A percentile compares a stretch with the other conserved stretches of the same genome.
Conservation (phyloP, 164 flowering plant genomes). For the Vitis riparia region DNA sequence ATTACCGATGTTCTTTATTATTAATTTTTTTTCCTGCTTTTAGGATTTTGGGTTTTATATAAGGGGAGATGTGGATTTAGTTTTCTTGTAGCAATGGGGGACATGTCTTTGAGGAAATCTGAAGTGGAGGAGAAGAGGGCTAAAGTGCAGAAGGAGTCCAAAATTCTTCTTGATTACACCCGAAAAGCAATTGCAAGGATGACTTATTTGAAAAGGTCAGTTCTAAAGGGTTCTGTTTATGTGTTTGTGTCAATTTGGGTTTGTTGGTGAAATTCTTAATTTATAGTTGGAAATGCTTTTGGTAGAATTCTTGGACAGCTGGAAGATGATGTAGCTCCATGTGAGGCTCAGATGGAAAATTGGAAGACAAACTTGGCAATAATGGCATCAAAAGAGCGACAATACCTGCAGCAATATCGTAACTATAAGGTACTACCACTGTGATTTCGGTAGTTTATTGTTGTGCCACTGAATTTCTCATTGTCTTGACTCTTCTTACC, state of each 20-base stretch:
- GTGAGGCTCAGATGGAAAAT: constrained; percentile 74
- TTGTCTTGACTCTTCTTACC: neutral
- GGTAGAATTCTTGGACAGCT: constrained; percentile 77
- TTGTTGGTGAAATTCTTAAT: neutral
- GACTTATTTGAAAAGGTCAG: constrained; percentile 84
- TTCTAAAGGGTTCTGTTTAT: neutral
- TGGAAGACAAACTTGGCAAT: constrained; percentile 84
- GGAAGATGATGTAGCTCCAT: constrained; percentile 81
- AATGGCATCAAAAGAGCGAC: constrained; percentile 89
- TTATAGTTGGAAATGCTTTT: constrained; percentile 4
- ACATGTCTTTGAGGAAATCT: constrained; percentile 79
- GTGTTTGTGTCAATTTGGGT: neutral
- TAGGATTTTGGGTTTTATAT: neutral
- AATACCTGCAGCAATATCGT: constrained; percentile 73
- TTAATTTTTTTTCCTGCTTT: neutral
- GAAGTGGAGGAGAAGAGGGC: constrained; percentile 92
- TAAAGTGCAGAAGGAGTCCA: constrained; percentile 84
- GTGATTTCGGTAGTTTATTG: neutral
- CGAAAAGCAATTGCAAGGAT: constrained; percentile 86
- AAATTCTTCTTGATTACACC: constrained; percentile 83
- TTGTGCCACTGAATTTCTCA: neutral
- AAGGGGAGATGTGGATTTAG: constrained; percentile 30
- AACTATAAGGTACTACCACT: constrained; percentile 65
- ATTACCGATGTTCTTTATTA: no score
- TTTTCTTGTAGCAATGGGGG: constrained; percentile 93